These are phyloP conservation scores for Calonectria pteridis DNA, from an alignment of 2,329 filamentous ascomycete genomes.

Conservation along the genomic window DNA sequence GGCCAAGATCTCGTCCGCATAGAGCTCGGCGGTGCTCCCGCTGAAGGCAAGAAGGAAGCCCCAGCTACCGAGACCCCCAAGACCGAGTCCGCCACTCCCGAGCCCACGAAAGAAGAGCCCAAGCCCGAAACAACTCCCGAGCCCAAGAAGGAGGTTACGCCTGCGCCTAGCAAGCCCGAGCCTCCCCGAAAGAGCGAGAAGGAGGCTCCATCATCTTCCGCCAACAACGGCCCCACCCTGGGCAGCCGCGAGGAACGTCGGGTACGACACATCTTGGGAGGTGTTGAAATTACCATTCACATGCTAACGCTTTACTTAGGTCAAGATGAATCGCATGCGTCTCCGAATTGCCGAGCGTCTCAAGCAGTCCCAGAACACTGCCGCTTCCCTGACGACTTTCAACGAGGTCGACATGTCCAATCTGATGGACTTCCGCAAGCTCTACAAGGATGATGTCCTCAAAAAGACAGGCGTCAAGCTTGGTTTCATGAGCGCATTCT, in stretches of 20 bases:
- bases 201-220: slow-evolving; percentile 34
- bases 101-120: slow-evolving; percentile 22
- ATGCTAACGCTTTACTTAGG: slow-evolving; percentile 61
- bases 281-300: background rate
- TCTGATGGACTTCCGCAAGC: slow-evolving; percentile 95
- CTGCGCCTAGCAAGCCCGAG: slow-evolving; percentile 44
- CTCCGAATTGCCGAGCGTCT: slow-evolving; percentile 96
- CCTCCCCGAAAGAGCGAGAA: slow-evolving; percentile 39
- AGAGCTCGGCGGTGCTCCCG: slow-evolving; percentile 76
- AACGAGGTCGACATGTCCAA: slow-evolving; percentile 99
- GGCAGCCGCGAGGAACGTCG: slow-evolving; percentile 89
- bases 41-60: slow-evolving; percentile 53
- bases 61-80: slow-evolving; percentile 39
- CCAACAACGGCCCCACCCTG: slow-evolving; percentile 54
- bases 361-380: slow-evolving; percentile 99
- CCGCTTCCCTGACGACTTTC: slow-evolving; percentile 96
- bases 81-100: slow-evolving; percentile 47
- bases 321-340: slow-evolving; percentile 99
- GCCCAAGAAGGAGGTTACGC: slow-evolving; percentile 49
- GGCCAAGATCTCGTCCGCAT: slow-evolving; percentile 91
- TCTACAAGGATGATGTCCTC: slow-evolving; percentile 95
- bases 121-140: slow-evolving; percentile 47
- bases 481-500: slow-evolving; percentile 99
- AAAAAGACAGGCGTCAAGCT: slow-evolving; percentile 98
- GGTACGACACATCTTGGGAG: slow-evolving; percentile 63